A percentile compares a stretch with the other conserved stretches of the same genome.
Evolutionary conservation across 2,329 filamentous ascomycete species (phyloP).

Genomic region (Penicillium brevicompactum): DNA sequence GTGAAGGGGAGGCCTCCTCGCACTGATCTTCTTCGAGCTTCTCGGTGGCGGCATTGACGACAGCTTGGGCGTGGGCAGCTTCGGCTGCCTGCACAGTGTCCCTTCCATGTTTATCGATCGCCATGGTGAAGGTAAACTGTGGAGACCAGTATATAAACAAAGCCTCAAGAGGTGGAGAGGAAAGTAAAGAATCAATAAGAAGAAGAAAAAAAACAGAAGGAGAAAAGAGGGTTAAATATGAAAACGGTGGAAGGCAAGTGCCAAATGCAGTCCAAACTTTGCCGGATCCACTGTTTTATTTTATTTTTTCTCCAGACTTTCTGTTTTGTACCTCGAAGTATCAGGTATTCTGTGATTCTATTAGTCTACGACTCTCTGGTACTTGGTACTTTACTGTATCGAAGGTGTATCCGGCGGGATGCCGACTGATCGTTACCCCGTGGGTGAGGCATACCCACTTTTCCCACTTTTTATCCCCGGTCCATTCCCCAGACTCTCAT

Average conservation of each 20-base stretch:
- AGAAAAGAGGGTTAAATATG: constrained; percentile 17
- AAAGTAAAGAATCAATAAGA: constrained; percentile 5
- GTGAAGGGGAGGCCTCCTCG: constrained; percentile 25
- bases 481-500: constrained; percentile 2
- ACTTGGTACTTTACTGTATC: neutral
- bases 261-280: constrained; percentile 16
- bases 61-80: constrained; percentile 34
- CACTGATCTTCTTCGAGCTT: constrained; percentile 27
- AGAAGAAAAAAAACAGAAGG: constrained; percentile 6
- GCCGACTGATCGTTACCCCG: constrained; percentile 21
- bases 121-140: constrained; percentile 19
- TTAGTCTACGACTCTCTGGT: neutral
- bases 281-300: neutral
- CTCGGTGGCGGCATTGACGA: constrained; percentile 21
- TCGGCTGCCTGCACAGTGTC: constrained; percentile 36
- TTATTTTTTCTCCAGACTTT: constrained; percentile 6
- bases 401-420: constrained; percentile 18
- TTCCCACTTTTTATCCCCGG: constrained; percentile 10
- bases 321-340: neutral
- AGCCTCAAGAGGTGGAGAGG: neutral
- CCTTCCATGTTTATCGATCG: constrained; percentile 19
- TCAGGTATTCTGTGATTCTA: neutral
- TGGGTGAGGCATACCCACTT: constrained; percentile 16
- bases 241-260: constrained; percentile 12
- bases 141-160: neutral